Evolutionary conservation across 345 rosid genomes (phyloP).

Genomic region (Brassica carinata): DNA sequence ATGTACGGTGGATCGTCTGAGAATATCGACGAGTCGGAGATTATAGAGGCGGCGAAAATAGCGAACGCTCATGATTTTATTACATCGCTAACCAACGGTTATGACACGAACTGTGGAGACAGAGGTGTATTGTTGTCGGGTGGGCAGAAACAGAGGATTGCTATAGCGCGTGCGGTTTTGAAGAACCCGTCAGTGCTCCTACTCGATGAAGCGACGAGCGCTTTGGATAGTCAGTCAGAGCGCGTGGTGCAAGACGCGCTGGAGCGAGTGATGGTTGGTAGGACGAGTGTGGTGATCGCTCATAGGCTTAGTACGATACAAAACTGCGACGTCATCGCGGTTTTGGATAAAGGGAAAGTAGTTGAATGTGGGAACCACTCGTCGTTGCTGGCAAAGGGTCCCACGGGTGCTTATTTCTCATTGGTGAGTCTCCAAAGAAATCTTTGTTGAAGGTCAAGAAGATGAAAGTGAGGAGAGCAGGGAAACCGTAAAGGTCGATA

Average conservation of each 20-base stretch:
- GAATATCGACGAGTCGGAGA: conserved; percentile 44
- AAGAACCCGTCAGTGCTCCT: conserved; percentile 32
- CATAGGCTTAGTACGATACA: conserved; percentile 19
- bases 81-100: conserved; percentile 46
- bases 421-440: background rate
- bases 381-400: background rate
- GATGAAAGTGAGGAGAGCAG: background rate
- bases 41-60: conserved; percentile 47
- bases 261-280: background rate
- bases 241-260: background rate
- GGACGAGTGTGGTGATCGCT: background rate
- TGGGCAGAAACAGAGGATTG: conserved; percentile 68
- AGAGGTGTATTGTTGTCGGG: conserved; percentile 50
- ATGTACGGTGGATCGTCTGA: conserved; percentile 47
- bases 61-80: conserved; percentile 75
- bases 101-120: conserved; percentile 59
- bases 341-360: conserved; percentile 2
- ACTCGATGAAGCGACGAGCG: background rate
- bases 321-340: conserved; percentile 7
- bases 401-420: conserved; percentile 1
- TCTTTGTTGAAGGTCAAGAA: background rate
- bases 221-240: background rate
- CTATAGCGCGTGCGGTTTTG: conserved; percentile 63
- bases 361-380: conserved; percentile 41
- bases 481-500: background rate